Percentiles rank a stretch among this genome's conserved stretches.
These are phyloP conservation scores for Euryodendron excelsum DNA, from an alignment of 148 eudicot species.

Conservation along the genomic window DNA sequence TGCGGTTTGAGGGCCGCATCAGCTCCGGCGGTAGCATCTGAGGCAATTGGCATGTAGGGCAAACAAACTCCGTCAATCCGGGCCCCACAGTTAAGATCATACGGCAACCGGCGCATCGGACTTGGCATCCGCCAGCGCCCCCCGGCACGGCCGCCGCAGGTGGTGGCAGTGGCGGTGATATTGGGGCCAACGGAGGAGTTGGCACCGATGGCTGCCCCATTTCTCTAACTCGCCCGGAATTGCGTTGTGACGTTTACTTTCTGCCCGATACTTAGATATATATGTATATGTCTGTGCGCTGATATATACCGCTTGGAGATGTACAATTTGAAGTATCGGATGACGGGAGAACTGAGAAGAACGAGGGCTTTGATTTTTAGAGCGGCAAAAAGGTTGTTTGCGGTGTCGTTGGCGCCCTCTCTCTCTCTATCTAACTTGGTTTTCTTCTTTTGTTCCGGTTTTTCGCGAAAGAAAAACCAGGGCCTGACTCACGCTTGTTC, in stretches of 20 bases:
- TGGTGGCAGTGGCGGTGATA: conserved; percentile 20
- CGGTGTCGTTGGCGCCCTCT: neutral
- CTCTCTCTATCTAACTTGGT: neutral
- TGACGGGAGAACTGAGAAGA: neutral
- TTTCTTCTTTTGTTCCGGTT: neutral
- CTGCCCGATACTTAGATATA: too few species aligned
- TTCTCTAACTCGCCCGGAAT: neutral
- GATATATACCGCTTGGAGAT: neutral
- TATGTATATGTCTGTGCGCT: too few species aligned
- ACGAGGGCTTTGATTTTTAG: neutral
- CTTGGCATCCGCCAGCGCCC: conserved; percentile 44
- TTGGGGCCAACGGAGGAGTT: conserved; percentile 26
- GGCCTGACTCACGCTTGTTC: neutral
- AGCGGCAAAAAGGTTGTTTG: conserved; percentile 6
- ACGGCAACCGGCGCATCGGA: conserved; percentile 93
- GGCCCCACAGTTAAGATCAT: conserved; percentile 59
- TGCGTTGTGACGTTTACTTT: neutral
- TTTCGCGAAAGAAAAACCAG: neutral
- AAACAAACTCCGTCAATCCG: conserved; percentile 72
- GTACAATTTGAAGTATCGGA: neutral
- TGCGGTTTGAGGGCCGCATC: conserved; percentile 30
- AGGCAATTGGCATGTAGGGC: conserved; percentile 78
- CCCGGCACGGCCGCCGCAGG: conserved; percentile 22
- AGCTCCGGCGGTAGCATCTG: conserved; percentile 75
- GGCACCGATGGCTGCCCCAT: conserved; percentile 49